Evolutionary conservation across 768 basidiomycete genomes (phyloP).

Genomic region (Rhizopogon vinicolor): DNA sequence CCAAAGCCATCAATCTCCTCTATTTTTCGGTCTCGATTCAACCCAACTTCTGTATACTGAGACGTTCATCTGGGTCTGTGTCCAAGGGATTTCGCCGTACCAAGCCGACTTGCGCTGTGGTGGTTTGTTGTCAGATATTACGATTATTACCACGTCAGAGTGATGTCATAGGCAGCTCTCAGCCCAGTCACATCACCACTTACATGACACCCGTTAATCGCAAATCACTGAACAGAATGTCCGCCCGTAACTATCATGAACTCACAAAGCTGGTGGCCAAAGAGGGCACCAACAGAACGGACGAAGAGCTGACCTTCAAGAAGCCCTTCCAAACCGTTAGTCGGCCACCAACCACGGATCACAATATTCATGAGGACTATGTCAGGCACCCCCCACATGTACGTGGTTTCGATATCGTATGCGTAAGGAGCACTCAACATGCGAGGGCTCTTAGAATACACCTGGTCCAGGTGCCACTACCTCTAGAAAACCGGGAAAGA

Average conservation of each 20-base stretch:
- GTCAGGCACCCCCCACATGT: conserved; percentile 26
- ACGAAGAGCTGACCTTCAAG: conserved; percentile 18
- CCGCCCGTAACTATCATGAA: conserved; percentile 7
- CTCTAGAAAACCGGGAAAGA: conserved; percentile 9
- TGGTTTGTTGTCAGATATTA: no score
- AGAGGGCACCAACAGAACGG: conserved; percentile 2
- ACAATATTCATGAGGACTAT: conserved; percentile 32
- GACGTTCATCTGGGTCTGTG: no score
- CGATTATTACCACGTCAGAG: neutral
- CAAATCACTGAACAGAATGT: neutral
- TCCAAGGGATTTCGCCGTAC: no score
- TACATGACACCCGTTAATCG: neutral
- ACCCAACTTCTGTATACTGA: no score
- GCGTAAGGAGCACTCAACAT: neutral
- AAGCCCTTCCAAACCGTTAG: conserved; percentile 24
- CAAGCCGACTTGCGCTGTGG: no score
- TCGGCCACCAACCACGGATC: conserved; percentile 19
- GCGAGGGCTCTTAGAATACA: conserved; percentile 11
- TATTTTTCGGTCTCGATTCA: no score
- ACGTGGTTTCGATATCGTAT: neutral
- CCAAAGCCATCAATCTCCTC: no score
- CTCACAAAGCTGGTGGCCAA: conserved; percentile 7
- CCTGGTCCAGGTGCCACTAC: conserved; percentile 3
- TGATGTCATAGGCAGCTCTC: neutral
- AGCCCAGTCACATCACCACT: neutral